Conservation (phyloP, 768 basidiomycete species). For the Agaricus sinodeliciosus region DNA sequence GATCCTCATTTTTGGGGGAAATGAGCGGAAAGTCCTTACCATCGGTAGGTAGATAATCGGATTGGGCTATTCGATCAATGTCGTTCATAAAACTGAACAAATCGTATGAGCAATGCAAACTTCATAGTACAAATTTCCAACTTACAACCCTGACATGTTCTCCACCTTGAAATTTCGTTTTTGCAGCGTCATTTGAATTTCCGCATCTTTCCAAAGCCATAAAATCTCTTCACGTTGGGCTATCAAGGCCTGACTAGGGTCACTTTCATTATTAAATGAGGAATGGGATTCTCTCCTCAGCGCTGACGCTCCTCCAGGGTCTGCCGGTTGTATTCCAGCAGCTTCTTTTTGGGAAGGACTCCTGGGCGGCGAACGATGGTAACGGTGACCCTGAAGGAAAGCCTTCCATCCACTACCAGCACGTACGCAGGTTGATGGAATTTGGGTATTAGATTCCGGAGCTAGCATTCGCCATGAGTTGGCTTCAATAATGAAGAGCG, state of each 20-base stretch:
- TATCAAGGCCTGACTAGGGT: conserved; percentile 44
- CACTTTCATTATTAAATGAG: conserved; percentile 24
- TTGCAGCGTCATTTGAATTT: conserved; percentile 44
- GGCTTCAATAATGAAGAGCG: conserved; percentile 51
- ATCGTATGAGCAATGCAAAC: not conserved
- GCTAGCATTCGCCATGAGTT: conserved; percentile 45
- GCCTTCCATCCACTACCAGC: conserved; percentile 57
- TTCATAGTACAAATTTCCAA: conserved; percentile 9
- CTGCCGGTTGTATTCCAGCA: conserved; percentile 1
- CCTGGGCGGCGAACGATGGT: conserved; percentile 9
- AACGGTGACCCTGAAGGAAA: conserved; percentile 21
- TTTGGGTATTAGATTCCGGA: conserved; percentile 31
- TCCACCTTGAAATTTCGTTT: conserved; percentile 47
- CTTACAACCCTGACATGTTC: conserved; percentile 65
- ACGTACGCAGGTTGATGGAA: conserved; percentile 40
- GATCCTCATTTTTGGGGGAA: not conserved
- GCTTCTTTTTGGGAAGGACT: not conserved
- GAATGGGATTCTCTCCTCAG: conserved; percentile 17
- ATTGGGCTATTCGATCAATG: conserved; percentile 46
- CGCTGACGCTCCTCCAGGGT: not conserved
- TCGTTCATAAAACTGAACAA: conserved; percentile 64
- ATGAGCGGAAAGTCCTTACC: conserved; percentile 29
- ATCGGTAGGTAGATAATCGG: conserved; percentile 57
- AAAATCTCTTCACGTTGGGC: conserved; percentile 56
- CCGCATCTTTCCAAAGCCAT: conserved; percentile 52